phyloP scores from a whole-genome alignment of 148 eudicot genomes.

The Amaranthus hypochondriacus region DNA sequence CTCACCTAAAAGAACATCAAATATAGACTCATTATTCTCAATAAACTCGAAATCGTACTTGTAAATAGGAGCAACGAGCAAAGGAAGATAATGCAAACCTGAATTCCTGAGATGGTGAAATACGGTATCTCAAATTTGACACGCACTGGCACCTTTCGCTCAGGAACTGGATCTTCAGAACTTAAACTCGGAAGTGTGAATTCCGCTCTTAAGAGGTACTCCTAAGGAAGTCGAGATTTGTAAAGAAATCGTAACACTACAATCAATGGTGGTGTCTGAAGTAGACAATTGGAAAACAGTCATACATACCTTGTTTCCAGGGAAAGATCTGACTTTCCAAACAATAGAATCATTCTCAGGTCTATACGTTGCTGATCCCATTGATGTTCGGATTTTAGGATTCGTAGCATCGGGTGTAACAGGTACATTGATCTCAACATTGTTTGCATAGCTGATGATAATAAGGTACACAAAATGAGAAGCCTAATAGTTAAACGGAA shows the following conservation, averaged over 20 bases:
- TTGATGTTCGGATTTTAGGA: constrained; percentile 86
- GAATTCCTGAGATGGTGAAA: constrained; percentile 95
- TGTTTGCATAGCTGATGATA: constrained; percentile 69
- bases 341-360: constrained; percentile 78
- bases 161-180: constrained; percentile 64
- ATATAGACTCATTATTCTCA: background rate
- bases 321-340: constrained; percentile 96
- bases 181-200: constrained; percentile 74
- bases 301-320: constrained; percentile 76
- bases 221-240: constrained; percentile 32
- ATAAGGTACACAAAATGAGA: constrained; percentile 14
- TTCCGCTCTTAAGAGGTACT: constrained; percentile 84
- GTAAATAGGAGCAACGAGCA: background rate
- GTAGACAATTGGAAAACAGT: background rate
- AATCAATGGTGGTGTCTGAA: background rate
- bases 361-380: constrained; percentile 90
- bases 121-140: constrained; percentile 97
- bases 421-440: constrained; percentile 92
- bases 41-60: too few relatives aligned
- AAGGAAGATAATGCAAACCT: constrained; percentile 41
- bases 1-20: constrained; percentile 42
- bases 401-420: constrained; percentile 87
- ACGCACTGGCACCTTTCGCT: constrained; percentile 82
- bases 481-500: constrained; percentile 5
- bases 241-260: background rate